phyloP scores from a whole-genome alignment of 2,329 filamentous ascomycete genomes.

The Rutstroemia sp. region DNA sequence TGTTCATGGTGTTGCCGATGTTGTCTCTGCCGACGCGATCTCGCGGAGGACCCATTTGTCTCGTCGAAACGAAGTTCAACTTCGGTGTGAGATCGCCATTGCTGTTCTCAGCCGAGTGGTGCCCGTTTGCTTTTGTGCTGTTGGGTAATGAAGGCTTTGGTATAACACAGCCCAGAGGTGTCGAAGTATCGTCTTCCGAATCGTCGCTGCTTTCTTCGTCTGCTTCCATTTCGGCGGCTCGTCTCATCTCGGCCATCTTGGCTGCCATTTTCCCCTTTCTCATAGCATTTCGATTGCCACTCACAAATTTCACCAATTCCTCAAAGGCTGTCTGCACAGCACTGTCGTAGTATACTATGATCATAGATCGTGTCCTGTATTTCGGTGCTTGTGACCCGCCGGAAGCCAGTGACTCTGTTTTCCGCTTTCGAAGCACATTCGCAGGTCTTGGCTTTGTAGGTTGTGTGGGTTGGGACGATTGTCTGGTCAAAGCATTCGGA shows the following conservation, averaged over 20 bases:
- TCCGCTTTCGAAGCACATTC: conserved; percentile 25
- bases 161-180: background rate
- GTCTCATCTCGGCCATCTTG: conserved; percentile 59
- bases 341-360: conserved; percentile 89
- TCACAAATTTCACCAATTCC: conserved; percentile 72
- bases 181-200: conserved; percentile 10
- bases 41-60: conserved; percentile 31
- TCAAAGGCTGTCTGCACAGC: conserved; percentile 80
- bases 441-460: conserved; percentile 14
- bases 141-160: background rate
- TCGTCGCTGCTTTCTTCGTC: conserved; percentile 38
- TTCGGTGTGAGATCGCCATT: conserved; percentile 18
- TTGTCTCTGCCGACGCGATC: conserved; percentile 16
- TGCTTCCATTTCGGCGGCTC: conserved; percentile 48
- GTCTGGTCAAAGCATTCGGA: conserved; percentile 15
- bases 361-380: conserved; percentile 65
- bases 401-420: conserved; percentile 28
- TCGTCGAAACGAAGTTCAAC: conserved; percentile 34
- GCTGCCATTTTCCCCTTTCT: conserved; percentile 83
- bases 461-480: conserved; percentile 18
- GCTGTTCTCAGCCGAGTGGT: conserved; percentile 3
- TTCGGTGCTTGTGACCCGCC: conserved; percentile 24
- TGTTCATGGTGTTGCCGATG: conserved; percentile 15
- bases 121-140: background rate
- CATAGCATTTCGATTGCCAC: conserved; percentile 72